These are phyloP conservation scores for Phialocephala subalpina DNA, from an alignment of 2,329 filamentous ascomycete species.

Conservation along the genomic window DNA sequence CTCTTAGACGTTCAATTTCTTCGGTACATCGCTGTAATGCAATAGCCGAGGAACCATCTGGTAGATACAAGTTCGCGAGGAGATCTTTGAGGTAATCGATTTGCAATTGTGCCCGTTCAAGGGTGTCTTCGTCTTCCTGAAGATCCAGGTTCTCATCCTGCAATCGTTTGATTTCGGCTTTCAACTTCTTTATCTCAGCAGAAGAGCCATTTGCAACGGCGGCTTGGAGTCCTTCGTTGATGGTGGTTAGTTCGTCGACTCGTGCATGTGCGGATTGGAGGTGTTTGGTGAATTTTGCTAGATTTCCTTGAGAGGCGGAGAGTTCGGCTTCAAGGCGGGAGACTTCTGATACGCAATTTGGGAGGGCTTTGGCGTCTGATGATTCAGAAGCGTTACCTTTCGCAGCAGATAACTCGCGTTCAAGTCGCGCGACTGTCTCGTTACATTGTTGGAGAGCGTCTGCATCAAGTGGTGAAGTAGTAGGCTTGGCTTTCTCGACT, in stretches of 20 bases:
- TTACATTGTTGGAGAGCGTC: neutral
- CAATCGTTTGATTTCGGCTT: neutral
- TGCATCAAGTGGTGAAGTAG: neutral
- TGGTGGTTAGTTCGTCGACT: too few species aligned
- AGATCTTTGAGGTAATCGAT: neutral
- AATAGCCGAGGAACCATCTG: neutral
- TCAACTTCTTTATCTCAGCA: neutral
- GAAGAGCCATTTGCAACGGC: neutral
- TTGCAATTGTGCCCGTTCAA: neutral
- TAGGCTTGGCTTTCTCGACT: neutral
- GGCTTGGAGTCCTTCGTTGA: neutral
- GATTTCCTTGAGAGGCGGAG: too few species aligned
- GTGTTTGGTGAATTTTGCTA: neutral
- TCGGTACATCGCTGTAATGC: neutral
- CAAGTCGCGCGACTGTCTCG: neutral
- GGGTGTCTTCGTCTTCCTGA: neutral
- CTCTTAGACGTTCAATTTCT: neutral
- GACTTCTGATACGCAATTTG: neutral
- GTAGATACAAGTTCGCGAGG: neutral
- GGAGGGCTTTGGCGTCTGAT: neutral
- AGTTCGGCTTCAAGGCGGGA: too few species aligned
- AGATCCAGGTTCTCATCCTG: neutral
- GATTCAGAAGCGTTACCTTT: neutral
- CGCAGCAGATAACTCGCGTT: neutral
- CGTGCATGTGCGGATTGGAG: too few species aligned